Evolutionary conservation across 73 alveolate genomes (phyloP).

Genomic region (Paramecium primaurelia): DNA sequence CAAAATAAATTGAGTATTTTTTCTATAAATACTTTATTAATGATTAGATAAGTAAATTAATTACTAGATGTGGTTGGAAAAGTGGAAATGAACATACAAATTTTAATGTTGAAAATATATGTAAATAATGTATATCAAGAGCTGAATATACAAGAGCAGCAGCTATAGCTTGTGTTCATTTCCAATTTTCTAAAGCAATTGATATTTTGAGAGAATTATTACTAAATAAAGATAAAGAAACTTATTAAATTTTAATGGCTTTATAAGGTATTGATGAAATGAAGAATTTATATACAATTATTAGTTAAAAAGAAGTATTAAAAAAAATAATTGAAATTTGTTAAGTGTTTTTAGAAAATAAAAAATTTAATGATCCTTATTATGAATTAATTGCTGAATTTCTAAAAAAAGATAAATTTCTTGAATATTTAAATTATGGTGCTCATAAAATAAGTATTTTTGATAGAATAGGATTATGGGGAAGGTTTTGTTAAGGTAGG

Average conservation of each 20-base stretch:
- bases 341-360: not conserved
- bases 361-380: not conserved
- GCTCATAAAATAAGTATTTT: not conserved
- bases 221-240: not conserved
- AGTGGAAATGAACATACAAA: not conserved
- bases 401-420: not conserved
- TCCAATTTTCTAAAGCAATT: not conserved
- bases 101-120: not conserved
- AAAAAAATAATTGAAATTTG: not conserved
- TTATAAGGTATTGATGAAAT: not conserved
- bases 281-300: not conserved
- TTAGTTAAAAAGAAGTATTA: not conserved
- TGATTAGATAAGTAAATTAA: not conserved
- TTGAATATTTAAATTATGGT: not conserved
- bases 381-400: not conserved
- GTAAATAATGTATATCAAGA: not conserved
- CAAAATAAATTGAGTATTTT: not conserved
- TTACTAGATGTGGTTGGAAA: conserved; percentile 17
- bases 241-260: not conserved
- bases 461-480: conserved; percentile 28
- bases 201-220: not conserved
- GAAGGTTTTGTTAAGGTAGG: conserved; percentile 6
- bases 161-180: conserved; percentile 2
- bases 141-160: not conserved
- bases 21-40: not conserved